These are phyloP conservation scores for Suhomyces bolitotheri DNA, from an alignment of 1,139 yeast species.

Conservation along the genomic window DNA sequence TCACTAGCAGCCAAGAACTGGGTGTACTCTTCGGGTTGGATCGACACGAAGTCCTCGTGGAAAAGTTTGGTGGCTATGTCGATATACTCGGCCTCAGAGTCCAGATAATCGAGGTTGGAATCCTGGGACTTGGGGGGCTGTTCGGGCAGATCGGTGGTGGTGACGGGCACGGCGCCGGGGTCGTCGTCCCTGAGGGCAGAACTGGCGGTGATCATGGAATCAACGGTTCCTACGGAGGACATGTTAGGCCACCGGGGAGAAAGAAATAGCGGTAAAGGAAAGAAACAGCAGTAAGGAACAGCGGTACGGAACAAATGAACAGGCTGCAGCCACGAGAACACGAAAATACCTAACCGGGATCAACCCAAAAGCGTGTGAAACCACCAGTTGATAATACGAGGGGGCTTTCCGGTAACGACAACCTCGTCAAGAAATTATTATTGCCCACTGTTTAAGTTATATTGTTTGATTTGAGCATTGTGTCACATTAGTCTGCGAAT, in stretches of 20 bases:
- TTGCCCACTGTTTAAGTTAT: constrained; percentile 4
- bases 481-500: constrained; percentile 1
- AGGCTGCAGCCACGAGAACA: constrained; percentile 4
- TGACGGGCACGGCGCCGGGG: constrained; percentile 4
- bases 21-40: constrained; percentile 49
- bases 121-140: constrained; percentile 4
- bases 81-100: constrained; percentile 21
- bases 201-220: constrained; percentile 16
- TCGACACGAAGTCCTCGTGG: constrained; percentile 44
- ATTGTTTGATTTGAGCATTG: constrained; percentile 5
- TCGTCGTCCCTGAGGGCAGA: constrained; percentile 11
- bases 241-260: constrained; percentile 2
- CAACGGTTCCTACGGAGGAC: constrained; percentile 17
- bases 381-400: no score
- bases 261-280: not conserved
- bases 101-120: constrained; percentile 1
- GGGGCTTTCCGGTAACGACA: no score
- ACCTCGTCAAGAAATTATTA: constrained; percentile 11
- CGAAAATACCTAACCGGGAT: no score
- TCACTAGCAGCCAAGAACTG: constrained; percentile 47
- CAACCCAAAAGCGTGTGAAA: no score
- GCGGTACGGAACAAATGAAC: not conserved
- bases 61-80: constrained; percentile 42
- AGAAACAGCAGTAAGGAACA: not conserved
- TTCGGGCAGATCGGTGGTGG: constrained; percentile 1